Percentiles rank a stretch among this genome's conserved stretches.
Evolutionary conservation across 2,329 filamentous ascomycete species (phyloP).

Genomic region (Microcyclosporella mali): DNA sequence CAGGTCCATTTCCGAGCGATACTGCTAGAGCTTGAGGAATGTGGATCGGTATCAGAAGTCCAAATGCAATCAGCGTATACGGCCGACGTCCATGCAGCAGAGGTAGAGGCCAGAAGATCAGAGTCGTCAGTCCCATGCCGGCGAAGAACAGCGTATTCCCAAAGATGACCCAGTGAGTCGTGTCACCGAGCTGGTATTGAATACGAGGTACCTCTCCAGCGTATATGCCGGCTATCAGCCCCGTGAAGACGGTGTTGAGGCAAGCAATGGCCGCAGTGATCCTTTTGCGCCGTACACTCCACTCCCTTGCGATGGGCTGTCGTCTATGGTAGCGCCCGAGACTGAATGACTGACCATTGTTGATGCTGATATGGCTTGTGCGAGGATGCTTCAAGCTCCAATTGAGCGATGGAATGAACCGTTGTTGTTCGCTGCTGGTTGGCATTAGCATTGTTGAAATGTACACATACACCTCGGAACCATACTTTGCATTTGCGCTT

Average conservation of each 20-base stretch:
- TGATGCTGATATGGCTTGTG: slow-evolving; percentile 31
- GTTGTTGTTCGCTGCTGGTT: background rate
- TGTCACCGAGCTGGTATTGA: slow-evolving; percentile 68
- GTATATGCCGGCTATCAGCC: slow-evolving; percentile 62
- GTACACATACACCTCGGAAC: background rate
- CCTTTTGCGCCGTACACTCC: slow-evolving; percentile 60
- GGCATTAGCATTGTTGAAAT: background rate
- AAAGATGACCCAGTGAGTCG: slow-evolving; percentile 60
- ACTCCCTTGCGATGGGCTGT: slow-evolving; percentile 66
- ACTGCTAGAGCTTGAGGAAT: slow-evolving; percentile 70
- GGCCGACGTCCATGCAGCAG: slow-evolving; percentile 71
- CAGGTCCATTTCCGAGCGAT: slow-evolving; percentile 50
- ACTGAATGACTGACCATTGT: slow-evolving; percentile 35
- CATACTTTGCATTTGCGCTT: slow-evolving; percentile 4
- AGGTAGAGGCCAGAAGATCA: slow-evolving; percentile 68
- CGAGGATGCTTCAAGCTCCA: slow-evolving; percentile 28
- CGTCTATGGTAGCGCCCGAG: slow-evolving; percentile 46
- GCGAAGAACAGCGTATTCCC: slow-evolving; percentile 69
- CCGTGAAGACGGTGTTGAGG: slow-evolving; percentile 65
- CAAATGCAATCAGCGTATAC: slow-evolving; percentile 64
- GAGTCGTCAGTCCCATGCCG: slow-evolving; percentile 62
- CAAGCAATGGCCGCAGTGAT: slow-evolving; percentile 64
- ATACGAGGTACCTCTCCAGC: slow-evolving; percentile 72
- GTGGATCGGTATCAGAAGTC: slow-evolving; percentile 63
- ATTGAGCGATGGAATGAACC: background rate